Evolutionary conservation across 2,329 filamentous ascomycete species (phyloP).

Genomic region (Aspergillus pseudonomiae): DNA sequence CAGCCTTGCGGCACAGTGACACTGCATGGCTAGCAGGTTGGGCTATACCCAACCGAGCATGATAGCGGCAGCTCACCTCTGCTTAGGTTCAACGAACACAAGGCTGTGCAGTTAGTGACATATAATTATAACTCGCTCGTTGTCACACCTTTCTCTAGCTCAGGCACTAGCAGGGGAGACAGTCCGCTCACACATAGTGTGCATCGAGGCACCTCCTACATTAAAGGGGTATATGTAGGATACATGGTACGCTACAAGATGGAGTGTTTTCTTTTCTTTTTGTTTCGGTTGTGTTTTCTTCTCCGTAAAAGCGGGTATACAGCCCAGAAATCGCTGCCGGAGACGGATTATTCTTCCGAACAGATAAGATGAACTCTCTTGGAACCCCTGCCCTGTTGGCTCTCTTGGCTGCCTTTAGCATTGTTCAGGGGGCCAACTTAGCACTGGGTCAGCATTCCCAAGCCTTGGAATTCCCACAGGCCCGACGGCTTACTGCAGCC

Average conservation of each 20-base stretch:
- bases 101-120: background rate
- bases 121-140: background rate
- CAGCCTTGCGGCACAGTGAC: constrained; percentile 1
- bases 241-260: background rate
- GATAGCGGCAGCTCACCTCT: background rate
- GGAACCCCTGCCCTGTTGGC: background rate
- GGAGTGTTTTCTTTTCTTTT: background rate
- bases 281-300: background rate
- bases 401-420: background rate
- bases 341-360: background rate
- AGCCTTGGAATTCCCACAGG: background rate
- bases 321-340: background rate
- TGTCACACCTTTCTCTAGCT: background rate
- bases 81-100: background rate
- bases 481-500: background rate
- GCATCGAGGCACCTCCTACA: background rate
- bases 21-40: background rate
- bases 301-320: background rate
- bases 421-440: background rate
- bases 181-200: background rate
- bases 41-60: background rate
- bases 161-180: background rate
- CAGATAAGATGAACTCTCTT: background rate
- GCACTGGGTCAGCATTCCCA: background rate
- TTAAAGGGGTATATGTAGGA: background rate